phyloP scores from a whole-genome alignment of 2,329 filamentous ascomycete species.

The Scopulariopsis brevicaulis region DNA sequence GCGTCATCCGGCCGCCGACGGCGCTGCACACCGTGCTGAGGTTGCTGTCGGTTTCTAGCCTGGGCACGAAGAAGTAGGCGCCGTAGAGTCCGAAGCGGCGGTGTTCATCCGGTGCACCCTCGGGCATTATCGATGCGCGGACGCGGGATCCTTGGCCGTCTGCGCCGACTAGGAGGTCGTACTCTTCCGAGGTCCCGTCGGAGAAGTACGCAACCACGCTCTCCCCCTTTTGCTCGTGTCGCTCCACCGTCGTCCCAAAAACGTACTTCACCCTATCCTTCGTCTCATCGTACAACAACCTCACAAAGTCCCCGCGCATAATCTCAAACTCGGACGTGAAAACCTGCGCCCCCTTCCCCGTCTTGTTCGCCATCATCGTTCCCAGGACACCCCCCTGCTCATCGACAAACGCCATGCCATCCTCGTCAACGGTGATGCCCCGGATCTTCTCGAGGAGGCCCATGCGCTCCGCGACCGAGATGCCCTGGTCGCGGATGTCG shows the following conservation, averaged over 20 bases:
- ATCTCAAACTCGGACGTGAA: constrained; percentile 48
- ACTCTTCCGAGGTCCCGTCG: constrained; percentile 27
- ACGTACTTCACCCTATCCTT: constrained; percentile 13
- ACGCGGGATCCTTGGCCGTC: constrained; percentile 28
- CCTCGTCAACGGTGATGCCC: constrained; percentile 28
- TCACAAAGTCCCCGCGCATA: constrained; percentile 43
- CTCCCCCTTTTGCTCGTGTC: constrained; percentile 15
- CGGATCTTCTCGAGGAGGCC: constrained; percentile 24
- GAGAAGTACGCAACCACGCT: constrained; percentile 26
- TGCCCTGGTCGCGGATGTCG: constrained; percentile 30
- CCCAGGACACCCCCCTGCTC: constrained; percentile 21
- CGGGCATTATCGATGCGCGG: constrained; percentile 14
- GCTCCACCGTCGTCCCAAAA: constrained; percentile 17
- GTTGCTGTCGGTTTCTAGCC: neutral
- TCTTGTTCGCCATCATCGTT: constrained; percentile 22
- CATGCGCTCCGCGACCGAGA: constrained; percentile 24
- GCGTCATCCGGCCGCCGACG: constrained; percentile 21
- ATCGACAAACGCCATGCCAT: constrained; percentile 35
- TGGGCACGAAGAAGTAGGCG: neutral
- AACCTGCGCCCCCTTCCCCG: constrained; percentile 27
- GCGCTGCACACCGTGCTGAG: constrained; percentile 13
- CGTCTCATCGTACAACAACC: constrained; percentile 32
- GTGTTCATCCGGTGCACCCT: constrained; percentile 15
- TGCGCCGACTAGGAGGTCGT: constrained; percentile 41
- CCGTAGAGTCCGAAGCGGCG: neutral